These are phyloP conservation scores for Pulveroboletus frians DNA, from an alignment of 768 basidiomycete genomes.

Conservation along the genomic window DNA sequence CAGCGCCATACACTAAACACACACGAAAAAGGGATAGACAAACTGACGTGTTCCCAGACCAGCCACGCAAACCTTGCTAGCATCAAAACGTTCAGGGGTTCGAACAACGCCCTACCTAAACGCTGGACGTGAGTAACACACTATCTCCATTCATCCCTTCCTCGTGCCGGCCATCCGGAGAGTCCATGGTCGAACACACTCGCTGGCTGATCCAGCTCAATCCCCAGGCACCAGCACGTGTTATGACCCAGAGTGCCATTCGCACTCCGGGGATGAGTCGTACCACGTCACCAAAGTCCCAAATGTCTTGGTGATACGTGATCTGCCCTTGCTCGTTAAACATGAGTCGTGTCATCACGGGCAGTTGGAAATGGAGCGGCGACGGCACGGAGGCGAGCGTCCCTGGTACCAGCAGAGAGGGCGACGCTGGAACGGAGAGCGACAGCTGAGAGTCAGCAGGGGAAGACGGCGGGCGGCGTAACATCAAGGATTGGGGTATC, in stretches of 20 bases:
- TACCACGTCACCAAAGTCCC: conserved; percentile 76
- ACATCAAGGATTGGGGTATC: conserved; percentile 38
- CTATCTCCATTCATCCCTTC: conserved; percentile 2
- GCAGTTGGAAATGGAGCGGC: conserved; percentile 70
- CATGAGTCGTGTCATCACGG: conserved; percentile 63
- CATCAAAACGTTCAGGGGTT: not conserved
- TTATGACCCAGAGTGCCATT: conserved; percentile 62
- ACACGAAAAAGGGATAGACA: conserved; percentile 8
- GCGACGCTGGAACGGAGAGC: conserved; percentile 33
- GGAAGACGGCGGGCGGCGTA: conserved; percentile 28
- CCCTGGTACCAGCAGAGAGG: conserved; percentile 53
- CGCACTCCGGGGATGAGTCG: conserved; percentile 67
- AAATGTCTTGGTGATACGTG: conserved; percentile 74
- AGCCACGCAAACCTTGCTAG: not conserved
- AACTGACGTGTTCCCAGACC: not conserved
- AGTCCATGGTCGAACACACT: conserved; percentile 7
- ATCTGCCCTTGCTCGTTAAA: conserved; percentile 83
- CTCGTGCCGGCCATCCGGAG: not conserved
- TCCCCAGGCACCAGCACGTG: conserved; percentile 55
- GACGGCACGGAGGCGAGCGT: conserved; percentile 56
- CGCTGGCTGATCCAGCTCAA: conserved; percentile 37
- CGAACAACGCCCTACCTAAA: conserved; percentile 7
- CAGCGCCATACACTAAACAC: not conserved
- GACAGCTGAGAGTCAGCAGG: conserved; percentile 26
- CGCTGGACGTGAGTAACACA: conserved; percentile 12